Base-by-base conservation (phyloP, 1,284 basidiomycete species). In the Ceratobasidium sp. region DNA sequence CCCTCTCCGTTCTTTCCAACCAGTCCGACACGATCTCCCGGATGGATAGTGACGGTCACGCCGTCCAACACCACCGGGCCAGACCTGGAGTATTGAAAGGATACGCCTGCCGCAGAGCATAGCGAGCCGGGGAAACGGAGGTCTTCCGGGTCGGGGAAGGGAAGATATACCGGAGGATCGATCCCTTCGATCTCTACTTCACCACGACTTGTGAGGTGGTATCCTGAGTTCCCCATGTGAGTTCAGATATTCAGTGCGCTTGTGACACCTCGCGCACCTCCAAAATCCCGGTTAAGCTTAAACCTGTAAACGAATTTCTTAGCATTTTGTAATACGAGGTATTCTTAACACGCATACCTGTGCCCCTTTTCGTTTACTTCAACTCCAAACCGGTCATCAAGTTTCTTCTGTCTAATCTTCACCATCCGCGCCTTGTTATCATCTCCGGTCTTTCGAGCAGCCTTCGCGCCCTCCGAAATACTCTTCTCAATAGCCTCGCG, bases 281-380 rank as follows among this genome's bases (percentile, higher is more conserved):
- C 82, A 62, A 83, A 77, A 77, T 91, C 89, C 16, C 88, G 83
- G 76, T 90, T 89, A 44, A 91, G 83, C 80, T 91, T 91, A 83
- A 91, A 91, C 11, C 86, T 83, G 52, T 78, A 78, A 23, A 38
- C 4, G 14, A 55, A 8, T 9, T 6, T 58, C 3, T 55, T 30
- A 23, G 8, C 21, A 26, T 7, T 7, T 16, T 30, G 30, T 16
- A 4, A 30, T 30, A 28, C 2, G 44, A 38, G 0, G 1, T 52
- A 26, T 50, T 50, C 80, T 18, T 83, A 83, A 47, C 76, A 77
- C 16, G 76, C 78, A 9, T 28, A 75, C 75, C 70, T 63, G 18
- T 72, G 70, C 1, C 85, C 85, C 69, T 83, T 84, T 23, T 80
- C 81, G 62, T 80, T 84, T 28, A 83, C 82, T 78, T 90, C 87